These are phyloP conservation scores for Cyclocybe aegerita DNA, from an alignment of 768 basidiomycete genomes.

Conservation along the genomic window DNA sequence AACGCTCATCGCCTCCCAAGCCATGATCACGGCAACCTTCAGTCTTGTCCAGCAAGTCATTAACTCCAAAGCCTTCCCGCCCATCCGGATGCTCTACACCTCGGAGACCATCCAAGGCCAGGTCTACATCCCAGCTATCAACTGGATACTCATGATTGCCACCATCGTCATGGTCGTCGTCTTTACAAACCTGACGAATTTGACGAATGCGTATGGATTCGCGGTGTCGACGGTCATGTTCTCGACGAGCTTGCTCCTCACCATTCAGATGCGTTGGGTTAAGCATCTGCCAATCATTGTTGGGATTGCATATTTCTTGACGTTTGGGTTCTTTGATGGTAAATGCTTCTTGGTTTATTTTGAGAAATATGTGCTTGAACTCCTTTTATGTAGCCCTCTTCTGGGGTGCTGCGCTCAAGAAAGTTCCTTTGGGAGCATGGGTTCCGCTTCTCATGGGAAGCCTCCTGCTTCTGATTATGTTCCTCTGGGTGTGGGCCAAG, in stretches of 20 bases:
- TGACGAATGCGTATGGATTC: conserved; percentile 65
- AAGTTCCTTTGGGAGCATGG: conserved; percentile 67
- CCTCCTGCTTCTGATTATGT: conserved; percentile 50
- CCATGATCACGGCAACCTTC: conserved; percentile 70
- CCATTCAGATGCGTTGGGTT: conserved; percentile 56
- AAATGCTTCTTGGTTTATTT: neutral
- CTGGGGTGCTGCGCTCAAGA: conserved; percentile 63
- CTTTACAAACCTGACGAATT: conserved; percentile 50
- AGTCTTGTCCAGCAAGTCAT: conserved; percentile 64
- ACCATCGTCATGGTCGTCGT: conserved; percentile 55
- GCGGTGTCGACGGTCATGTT: conserved; percentile 69
- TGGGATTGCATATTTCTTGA: conserved; percentile 44
- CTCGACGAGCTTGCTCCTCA: conserved; percentile 54
- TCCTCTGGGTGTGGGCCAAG: conserved; percentile 69
- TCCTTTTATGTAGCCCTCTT: conserved; percentile 39
- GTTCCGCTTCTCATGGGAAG: conserved; percentile 60
- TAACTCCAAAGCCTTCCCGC: conserved; percentile 57
- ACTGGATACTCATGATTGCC: conserved; percentile 56
- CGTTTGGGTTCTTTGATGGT: conserved; percentile 69
- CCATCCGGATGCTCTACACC: conserved; percentile 59
- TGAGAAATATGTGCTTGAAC: neutral
- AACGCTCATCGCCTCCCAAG: conserved; percentile 63
- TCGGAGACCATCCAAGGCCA: conserved; percentile 62
- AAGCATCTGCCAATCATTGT: conserved; percentile 47
- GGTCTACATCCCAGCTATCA: conserved; percentile 63